phyloP scores from a whole-genome alignment of 768 basidiomycete genomes.

The Rubroboletus satanas region DNA sequence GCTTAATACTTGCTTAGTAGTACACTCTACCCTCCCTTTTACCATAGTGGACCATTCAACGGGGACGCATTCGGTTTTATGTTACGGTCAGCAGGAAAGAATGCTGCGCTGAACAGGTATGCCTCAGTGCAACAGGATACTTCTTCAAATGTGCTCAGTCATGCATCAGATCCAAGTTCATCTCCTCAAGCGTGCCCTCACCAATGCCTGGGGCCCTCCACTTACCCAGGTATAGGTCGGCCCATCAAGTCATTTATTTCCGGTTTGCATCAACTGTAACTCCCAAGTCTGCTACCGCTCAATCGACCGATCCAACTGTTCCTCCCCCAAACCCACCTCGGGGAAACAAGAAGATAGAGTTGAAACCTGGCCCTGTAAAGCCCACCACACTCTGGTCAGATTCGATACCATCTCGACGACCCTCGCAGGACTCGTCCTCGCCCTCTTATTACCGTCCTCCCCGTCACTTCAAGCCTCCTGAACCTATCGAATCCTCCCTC shows the following conservation, averaged over 20 bases:
- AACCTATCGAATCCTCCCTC: conserved; percentile 16
- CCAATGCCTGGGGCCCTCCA: not conserved
- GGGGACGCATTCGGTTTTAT: conserved; percentile 30
- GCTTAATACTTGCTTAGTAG: not conserved
- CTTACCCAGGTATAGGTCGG: conserved; percentile 2
- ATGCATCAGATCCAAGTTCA: conserved; percentile 19
- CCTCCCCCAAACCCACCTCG: conserved; percentile 26
- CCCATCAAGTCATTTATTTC: conserved; percentile 2
- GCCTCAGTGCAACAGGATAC: conserved; percentile 5
- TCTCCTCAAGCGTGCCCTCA: not conserved
- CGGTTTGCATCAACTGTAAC: conserved; percentile 31
- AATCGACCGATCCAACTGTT: conserved; percentile 20
- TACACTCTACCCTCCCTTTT: not conserved
- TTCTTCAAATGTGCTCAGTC: conserved; percentile 1
- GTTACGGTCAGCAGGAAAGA: conserved; percentile 36
- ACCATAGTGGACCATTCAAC: conserved; percentile 2
- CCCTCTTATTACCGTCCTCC: conserved; percentile 27
- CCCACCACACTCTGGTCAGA: conserved; percentile 28
- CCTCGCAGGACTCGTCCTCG: conserved; percentile 25
- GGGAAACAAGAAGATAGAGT: conserved; percentile 50
- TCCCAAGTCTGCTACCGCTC: conserved; percentile 19
- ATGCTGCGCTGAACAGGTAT: conserved; percentile 40
- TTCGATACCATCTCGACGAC: conserved; percentile 13
- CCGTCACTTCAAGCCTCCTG: conserved; percentile 20
- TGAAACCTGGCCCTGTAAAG: conserved; percentile 63